Percentiles rank a stretch among this genome's conserved stretches.
These are phyloP conservation scores for Fusarium acutatum DNA, from an alignment of 2,329 filamentous ascomycete species.

Conservation along the genomic window DNA sequence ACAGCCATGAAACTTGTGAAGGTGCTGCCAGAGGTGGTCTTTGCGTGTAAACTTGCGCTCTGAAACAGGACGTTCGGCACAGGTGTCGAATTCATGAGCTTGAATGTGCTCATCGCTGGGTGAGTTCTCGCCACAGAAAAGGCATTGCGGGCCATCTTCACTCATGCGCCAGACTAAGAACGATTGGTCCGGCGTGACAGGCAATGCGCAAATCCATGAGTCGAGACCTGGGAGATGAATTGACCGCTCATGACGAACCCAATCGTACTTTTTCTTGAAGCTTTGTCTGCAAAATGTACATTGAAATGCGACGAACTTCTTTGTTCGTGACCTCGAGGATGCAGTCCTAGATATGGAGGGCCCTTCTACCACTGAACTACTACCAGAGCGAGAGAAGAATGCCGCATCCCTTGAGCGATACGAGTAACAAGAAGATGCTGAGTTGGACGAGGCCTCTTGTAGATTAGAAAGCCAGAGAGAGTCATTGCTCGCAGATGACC, in stretches of 20 bases:
- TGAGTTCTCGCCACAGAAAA: slow-evolving; percentile 49
- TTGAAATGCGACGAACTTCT: slow-evolving; percentile 41
- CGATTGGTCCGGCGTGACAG: slow-evolving; percentile 46
- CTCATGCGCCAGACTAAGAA: slow-evolving; percentile 59
- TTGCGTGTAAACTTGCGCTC: slow-evolving; percentile 56
- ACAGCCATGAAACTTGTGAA: slow-evolving; percentile 55
- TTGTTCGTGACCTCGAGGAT: slow-evolving; percentile 15
- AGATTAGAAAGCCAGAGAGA: slow-evolving; percentile 37
- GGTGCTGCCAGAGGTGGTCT: slow-evolving; percentile 53
- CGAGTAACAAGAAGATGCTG: slow-evolving; percentile 42
- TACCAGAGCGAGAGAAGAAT: slow-evolving; percentile 31
- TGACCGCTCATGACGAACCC: slow-evolving; percentile 59
- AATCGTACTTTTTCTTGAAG: slow-evolving; percentile 53
- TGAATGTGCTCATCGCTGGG: slow-evolving; percentile 49
- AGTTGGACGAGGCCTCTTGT: slow-evolving; percentile 39
- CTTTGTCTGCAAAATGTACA: slow-evolving; percentile 51
- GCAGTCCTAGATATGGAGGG: slow-evolving; percentile 19
- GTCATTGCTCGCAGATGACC: slow-evolving; percentile 45
- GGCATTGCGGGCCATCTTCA: slow-evolving; percentile 52
- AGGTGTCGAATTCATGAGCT: slow-evolving; percentile 55
- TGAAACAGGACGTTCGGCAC: slow-evolving; percentile 55
- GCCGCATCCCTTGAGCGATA: slow-evolving; percentile 20
- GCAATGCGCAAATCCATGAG: slow-evolving; percentile 60
- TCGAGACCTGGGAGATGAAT: slow-evolving; percentile 55
- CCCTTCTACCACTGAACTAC: slow-evolving; percentile 32